phyloP scores from a whole-genome alignment of 1,284 basidiomycete species.

The Ganoderma resinaceum region DNA sequence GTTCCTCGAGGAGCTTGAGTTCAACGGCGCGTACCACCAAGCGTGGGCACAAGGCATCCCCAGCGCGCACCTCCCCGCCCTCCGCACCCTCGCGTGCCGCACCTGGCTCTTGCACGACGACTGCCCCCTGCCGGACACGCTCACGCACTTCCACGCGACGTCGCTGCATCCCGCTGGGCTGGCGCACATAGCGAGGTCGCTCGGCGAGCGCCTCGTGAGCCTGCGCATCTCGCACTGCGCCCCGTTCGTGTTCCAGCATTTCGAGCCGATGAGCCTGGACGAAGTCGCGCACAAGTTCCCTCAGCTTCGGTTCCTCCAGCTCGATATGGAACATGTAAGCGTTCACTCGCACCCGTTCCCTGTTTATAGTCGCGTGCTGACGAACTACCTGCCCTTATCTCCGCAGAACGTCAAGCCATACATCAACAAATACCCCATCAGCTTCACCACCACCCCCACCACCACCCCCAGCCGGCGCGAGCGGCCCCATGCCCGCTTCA shows the following conservation, averaged over 20 bases:
- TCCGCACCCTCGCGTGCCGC: slow-evolving; percentile 4
- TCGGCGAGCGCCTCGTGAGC: slow-evolving; percentile 10
- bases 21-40: not conserved
- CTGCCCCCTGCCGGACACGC: not conserved
- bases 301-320: slow-evolving; percentile 7
- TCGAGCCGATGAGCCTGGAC: not conserved
- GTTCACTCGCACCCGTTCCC: not conserved
- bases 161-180: not conserved
- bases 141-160: slow-evolving; percentile 13
- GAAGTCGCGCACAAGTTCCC: slow-evolving; percentile 11
- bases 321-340: slow-evolving; percentile 15
- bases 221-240: slow-evolving; percentile 6
- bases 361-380: not conserved
- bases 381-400: not conserved
- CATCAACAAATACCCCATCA: not conserved
- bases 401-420: not conserved
- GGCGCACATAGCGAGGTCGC: not conserved
- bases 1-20: slow-evolving; percentile 5
- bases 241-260: not conserved
- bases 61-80: not conserved
- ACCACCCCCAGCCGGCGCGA: not conserved
- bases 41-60: not conserved
- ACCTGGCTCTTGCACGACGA: not conserved
- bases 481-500: not conserved
- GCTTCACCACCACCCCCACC: not conserved